phyloP scores from a whole-genome alignment of 208 protist species.

The Novymonas esmeraldas region DNA sequence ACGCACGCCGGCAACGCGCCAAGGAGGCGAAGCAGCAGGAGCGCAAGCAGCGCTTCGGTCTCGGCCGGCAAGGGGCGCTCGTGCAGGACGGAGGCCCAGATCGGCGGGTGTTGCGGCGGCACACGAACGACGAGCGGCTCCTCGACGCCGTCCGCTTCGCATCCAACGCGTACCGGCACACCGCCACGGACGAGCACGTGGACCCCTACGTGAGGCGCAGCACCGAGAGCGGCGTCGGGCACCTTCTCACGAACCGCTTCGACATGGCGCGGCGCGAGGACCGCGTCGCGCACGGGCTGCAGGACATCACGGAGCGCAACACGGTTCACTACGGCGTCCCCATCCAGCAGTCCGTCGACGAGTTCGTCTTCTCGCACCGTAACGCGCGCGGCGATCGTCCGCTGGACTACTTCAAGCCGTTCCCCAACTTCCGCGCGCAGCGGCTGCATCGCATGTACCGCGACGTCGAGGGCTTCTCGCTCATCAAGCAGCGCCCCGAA shows the following conservation, averaged over 20 bases:
- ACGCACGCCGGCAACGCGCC: conserved; percentile 25
- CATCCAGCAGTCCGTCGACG: conserved; percentile 77
- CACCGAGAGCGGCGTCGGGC: conserved; percentile 70
- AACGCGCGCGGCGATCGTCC: conserved; percentile 85
- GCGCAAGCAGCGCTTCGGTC: conserved; percentile 81
- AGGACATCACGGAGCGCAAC: conserved; percentile 82
- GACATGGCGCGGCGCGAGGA: conserved; percentile 83
- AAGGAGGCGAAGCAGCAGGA: conserved; percentile 37
- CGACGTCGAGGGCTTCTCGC: conserved; percentile 88
- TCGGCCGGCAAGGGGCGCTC: conserved; percentile 84
- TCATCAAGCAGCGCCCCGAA: conserved; percentile 84
- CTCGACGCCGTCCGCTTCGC: conserved; percentile 71
- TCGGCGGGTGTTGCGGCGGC: conserved; percentile 62
- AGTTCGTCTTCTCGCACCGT: conserved; percentile 85
- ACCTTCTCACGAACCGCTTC: conserved; percentile 83
- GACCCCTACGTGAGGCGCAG: conserved; percentile 73
- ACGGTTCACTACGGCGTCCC: conserved; percentile 80
- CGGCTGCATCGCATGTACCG: conserved; percentile 80
- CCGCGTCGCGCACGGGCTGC: conserved; percentile 57
- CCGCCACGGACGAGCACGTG: conserved; percentile 73
- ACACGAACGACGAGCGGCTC: conserved; percentile 89
- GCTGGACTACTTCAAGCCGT: conserved; percentile 90
- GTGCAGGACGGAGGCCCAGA: conserved; percentile 90
- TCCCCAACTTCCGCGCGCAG: conserved; percentile 78
- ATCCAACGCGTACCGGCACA: conserved; percentile 70